phyloP scores from a whole-genome alignment of 176 grass and related monocot species.

The Thalia dealbata region DNA sequence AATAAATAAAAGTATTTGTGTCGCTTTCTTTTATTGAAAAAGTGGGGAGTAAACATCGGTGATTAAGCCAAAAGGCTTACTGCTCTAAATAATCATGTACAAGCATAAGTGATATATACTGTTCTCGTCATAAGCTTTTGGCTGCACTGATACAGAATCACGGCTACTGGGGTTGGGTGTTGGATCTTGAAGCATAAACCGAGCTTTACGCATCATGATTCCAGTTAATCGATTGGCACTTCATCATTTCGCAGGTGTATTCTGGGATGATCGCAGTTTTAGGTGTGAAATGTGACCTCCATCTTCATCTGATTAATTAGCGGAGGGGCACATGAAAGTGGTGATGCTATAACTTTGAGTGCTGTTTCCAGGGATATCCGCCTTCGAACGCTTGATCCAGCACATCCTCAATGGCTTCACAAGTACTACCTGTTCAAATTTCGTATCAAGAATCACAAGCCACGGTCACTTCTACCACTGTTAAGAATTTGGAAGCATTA shows the following conservation, averaged over 20 bases:
- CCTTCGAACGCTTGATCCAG: conserved; percentile 85
- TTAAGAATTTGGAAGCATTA: neutral
- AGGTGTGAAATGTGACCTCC: neutral
- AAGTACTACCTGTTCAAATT: conserved; percentile 47
- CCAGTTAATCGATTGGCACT: neutral
- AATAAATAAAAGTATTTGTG: no score
- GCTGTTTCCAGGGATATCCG: conserved; percentile 50
- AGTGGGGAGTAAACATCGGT: no score
- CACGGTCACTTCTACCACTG: no score
- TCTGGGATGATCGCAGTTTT: neutral
- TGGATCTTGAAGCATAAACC: neutral
- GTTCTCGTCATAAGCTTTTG: no score
- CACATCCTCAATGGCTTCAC: conserved; percentile 96
- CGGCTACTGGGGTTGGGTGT: neutral
- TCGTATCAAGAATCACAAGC: neutral
- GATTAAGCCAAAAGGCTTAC: neutral
- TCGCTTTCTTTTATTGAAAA: no score
- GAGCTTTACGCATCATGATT: neutral
- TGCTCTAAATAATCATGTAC: neutral
- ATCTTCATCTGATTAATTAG: neutral
- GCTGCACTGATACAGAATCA: neutral
- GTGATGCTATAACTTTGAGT: conserved; percentile 58
- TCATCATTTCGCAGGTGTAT: neutral
- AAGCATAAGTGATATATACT: neutral
- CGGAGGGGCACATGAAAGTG: neutral